Evolutionary conservation across 257 asterid genomes (phyloP).

Genomic region (Fraxinus cuspidata): DNA sequence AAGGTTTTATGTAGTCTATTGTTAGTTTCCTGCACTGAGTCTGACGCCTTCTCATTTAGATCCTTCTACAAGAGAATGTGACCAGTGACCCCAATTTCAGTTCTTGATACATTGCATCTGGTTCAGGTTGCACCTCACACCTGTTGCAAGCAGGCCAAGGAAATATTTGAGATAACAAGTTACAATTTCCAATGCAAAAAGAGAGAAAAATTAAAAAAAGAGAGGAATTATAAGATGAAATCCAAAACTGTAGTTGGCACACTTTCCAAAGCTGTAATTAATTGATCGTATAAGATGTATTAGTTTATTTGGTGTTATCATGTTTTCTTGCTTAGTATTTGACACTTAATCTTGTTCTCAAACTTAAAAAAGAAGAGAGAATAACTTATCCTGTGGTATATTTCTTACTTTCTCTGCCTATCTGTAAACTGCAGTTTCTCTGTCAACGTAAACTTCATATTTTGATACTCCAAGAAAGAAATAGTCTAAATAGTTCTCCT

Average conservation of each 20-base stretch:
- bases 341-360: neutral
- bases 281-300: neutral
- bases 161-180: neutral
- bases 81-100: neutral
- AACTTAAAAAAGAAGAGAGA: neutral
- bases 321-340: neutral
- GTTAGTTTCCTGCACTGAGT: conserved; percentile 4
- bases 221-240: neutral
- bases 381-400: neutral
- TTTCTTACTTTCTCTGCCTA: neutral
- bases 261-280: neutral
- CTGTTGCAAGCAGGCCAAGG: neutral
- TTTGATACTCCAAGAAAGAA: neutral
- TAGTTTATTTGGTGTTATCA: neutral
- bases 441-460: neutral
- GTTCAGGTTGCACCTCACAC: neutral
- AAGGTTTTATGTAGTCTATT: conserved; percentile 8
- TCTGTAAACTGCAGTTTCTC: neutral
- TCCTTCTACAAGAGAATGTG: neutral
- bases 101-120: neutral
- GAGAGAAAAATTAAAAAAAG: neutral
- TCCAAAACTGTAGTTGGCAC: neutral
- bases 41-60: neutral
- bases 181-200: neutral
- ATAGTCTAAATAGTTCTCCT: neutral